A percentile compares a stretch with the other conserved stretches of the same genome.
These are phyloP conservation scores for Citrullus colocynthis DNA, from an alignment of 306 rosid species.

Conservation along the genomic window DNA sequence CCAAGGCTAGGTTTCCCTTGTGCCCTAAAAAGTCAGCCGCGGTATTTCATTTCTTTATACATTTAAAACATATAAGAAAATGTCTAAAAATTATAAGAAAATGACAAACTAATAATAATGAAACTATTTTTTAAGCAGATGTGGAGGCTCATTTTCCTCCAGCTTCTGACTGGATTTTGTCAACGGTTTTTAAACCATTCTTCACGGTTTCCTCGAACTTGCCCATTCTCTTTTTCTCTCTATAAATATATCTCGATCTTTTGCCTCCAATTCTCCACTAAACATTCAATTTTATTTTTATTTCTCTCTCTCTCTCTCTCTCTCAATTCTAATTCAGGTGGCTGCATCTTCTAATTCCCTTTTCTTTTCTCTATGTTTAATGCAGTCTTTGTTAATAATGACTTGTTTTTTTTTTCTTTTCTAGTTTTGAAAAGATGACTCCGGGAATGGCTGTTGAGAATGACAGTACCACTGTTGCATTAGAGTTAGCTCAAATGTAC, in stretches of 20 bases:
- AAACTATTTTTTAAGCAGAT: not conserved
- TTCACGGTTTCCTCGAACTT: not conserved
- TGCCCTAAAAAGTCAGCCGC: constrained; percentile 4
- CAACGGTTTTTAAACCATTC: not conserved
- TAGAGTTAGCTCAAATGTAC: constrained; percentile 10
- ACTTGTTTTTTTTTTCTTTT: not conserved
- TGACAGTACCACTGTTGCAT: not conserved
- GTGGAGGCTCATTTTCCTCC: not conserved
- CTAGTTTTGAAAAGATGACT: not conserved
- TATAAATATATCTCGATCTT: not conserved
- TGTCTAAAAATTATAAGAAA: not conserved
- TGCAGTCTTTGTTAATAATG: not conserved
- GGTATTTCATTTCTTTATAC: not conserved
- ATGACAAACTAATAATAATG: not conserved
- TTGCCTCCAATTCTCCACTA: not conserved
- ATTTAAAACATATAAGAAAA: not conserved
- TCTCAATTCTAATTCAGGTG: not conserved
- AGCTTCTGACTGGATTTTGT: constrained; percentile 8
- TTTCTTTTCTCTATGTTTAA: not conserved
- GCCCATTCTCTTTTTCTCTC: not conserved
- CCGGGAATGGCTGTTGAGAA: constrained; percentile 22
- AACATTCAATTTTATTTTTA: not conserved
- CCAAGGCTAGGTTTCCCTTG: not conserved
- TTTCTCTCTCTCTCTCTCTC: not conserved
- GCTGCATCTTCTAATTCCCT: not conserved